A percentile compares a stretch with the other conserved stretches of the same genome.
Evolutionary conservation across 805 yeast genomes (phyloP).

Genomic region (Metschnikowia lachancei): DNA sequence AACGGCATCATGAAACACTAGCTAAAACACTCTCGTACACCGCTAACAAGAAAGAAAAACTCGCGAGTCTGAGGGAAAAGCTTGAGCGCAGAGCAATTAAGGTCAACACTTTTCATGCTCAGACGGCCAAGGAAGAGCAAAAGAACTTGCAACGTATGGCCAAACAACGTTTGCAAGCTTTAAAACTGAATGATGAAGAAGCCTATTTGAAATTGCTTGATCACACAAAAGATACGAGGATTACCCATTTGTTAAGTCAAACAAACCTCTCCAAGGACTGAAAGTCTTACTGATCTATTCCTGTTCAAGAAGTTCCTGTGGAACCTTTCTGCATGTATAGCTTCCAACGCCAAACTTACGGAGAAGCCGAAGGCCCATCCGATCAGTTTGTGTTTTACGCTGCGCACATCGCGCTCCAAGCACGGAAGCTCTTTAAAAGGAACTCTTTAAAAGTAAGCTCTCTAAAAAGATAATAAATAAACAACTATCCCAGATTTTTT

Average conservation of each 20-base stretch:
- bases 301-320: too few relatives aligned
- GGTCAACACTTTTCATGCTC: constrained; percentile 54
- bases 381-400: too few relatives aligned
- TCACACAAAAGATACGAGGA: constrained; percentile 96
- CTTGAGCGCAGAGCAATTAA: constrained; percentile 33
- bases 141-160: constrained; percentile 87
- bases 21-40: constrained; percentile 27
- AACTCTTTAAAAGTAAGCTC: too few relatives aligned
- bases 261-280: too few relatives aligned
- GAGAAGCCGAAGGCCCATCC: too few relatives aligned
- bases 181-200: constrained; percentile 95
- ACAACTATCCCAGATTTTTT: too few relatives aligned
- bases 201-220: constrained; percentile 92
- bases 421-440: too few relatives aligned
- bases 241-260: constrained; percentile 88
- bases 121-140: constrained; percentile 86
- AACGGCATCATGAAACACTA: constrained; percentile 39
- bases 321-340: too few relatives aligned
- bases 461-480: too few relatives aligned
- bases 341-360: too few relatives aligned
- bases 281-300: too few relatives aligned
- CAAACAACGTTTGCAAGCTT: constrained; percentile 94
- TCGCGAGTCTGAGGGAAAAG: constrained; percentile 27
- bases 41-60: constrained; percentile 14
- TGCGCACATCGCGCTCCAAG: too few relatives aligned